These are phyloP conservation scores for Noccaea caerulescens DNA, from an alignment of 345 rosid genomes.

Conservation along the genomic window DNA sequence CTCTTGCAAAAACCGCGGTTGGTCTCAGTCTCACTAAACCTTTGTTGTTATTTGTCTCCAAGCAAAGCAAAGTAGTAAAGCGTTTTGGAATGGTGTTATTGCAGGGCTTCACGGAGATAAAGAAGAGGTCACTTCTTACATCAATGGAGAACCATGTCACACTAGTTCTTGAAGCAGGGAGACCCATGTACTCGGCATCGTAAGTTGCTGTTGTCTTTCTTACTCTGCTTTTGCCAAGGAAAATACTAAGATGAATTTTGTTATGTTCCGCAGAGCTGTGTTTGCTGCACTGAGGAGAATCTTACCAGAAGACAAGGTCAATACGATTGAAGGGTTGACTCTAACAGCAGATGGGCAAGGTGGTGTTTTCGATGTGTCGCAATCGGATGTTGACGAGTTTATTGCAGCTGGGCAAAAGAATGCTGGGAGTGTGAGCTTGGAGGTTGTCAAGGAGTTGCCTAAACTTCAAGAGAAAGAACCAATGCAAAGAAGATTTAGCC, in stretches of 20 bases:
- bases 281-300: constrained; percentile 71
- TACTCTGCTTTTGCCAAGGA: background rate
- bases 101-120: constrained; percentile 91
- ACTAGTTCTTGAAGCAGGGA: constrained; percentile 74
- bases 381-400: constrained; percentile 65
- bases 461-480: constrained; percentile 71
- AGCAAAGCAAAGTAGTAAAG: constrained; percentile 1
- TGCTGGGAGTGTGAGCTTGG: constrained; percentile 68
- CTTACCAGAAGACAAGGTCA: constrained; percentile 96
- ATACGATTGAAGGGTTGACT: constrained; percentile 67
- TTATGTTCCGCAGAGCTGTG: constrained; percentile 54
- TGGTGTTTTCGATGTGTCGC: constrained; percentile 82
- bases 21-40: constrained; percentile 41
- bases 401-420: constrained; percentile 65
- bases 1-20: constrained; percentile 92
- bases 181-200: constrained; percentile 71
- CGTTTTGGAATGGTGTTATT: constrained; percentile 14
- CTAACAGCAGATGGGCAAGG: constrained; percentile 82
- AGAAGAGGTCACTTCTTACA: constrained; percentile 81
- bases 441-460: constrained; percentile 71
- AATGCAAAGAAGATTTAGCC: constrained; percentile 35
- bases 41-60: no score
- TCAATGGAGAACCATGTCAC: constrained; percentile 94
- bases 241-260: constrained; percentile 8
- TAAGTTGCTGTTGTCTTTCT: constrained; percentile 43